These are phyloP conservation scores for Suillus subalutaceus DNA, from an alignment of 768 basidiomycete genomes.

Conservation along the genomic window DNA sequence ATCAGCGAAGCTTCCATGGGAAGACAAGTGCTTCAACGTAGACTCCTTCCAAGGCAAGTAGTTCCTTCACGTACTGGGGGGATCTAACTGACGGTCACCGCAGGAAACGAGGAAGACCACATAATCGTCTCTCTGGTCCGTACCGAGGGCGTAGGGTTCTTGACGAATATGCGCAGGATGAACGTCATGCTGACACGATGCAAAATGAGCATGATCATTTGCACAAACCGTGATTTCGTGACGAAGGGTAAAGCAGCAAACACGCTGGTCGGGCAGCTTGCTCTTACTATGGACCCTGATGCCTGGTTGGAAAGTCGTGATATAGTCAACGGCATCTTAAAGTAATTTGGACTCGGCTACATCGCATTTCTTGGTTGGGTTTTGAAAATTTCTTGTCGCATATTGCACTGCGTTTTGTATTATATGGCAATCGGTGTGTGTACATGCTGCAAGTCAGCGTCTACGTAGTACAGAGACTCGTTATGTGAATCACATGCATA, in stretches of 20 bases:
- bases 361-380: background rate
- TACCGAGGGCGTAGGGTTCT: conserved; percentile 62
- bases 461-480: background rate
- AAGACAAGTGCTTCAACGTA: conserved; percentile 73
- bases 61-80: conserved; percentile 6
- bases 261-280: conserved; percentile 31
- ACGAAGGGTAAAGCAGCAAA: conserved; percentile 12
- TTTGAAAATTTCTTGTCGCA: background rate
- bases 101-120: conserved; percentile 81
- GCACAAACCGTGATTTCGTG: conserved; percentile 46
- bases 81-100: conserved; percentile 16
- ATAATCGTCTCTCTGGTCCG: conserved; percentile 75
- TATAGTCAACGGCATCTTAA: conserved; percentile 1
- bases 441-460: background rate
- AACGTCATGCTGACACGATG: conserved; percentile 88
- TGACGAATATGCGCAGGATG: conserved; percentile 61
- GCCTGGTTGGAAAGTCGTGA: conserved; percentile 24
- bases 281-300: conserved; percentile 7
- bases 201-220: conserved; percentile 73
- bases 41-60: conserved; percentile 77
- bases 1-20: conserved; percentile 48
- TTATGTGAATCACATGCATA: background rate
- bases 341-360: background rate
- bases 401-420: conserved; percentile 1
- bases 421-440: background rate